These are phyloP conservation scores for Flaveria bidentis DNA, from an alignment of 129 eudicot genomes.

Conservation along the genomic window DNA sequence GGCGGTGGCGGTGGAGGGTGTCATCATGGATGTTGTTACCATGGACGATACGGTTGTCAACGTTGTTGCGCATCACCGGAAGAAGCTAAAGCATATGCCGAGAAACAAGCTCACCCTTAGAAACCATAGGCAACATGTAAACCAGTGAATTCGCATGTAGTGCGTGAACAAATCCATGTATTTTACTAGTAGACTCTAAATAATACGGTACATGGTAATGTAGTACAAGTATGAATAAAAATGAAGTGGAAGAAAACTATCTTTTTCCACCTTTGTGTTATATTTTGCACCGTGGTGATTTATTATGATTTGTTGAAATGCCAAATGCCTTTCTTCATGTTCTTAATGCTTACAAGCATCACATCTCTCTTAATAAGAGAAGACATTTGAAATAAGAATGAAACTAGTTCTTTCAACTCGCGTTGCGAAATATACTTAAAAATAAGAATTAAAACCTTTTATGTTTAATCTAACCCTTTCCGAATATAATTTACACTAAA, in stretches of 20 bases:
- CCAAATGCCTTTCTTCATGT: too few relatives aligned
- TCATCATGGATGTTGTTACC: neutral
- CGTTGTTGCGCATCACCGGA: neutral
- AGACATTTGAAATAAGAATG: too few relatives aligned
- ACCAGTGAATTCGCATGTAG: neutral
- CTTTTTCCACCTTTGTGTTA: conserved; percentile 22
- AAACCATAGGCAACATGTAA: neutral
- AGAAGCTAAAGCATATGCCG: conserved; percentile 29
- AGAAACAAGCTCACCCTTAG: conserved; percentile 18
- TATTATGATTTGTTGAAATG: too few relatives aligned
- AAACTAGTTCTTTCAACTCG: too few relatives aligned
- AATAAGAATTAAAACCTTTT: too few relatives aligned
- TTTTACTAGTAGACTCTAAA: neutral
- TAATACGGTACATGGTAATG: conserved; percentile 15
- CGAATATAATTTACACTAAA: too few relatives aligned
- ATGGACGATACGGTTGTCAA: neutral
- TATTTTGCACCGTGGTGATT: neutral
- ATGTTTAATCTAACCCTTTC: too few relatives aligned
- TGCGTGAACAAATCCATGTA: conserved; percentile 26
- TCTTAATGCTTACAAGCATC: too few relatives aligned
- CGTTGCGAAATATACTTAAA: too few relatives aligned
- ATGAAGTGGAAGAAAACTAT: conserved; percentile 18
- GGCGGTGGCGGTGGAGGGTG: conserved; percentile 23
- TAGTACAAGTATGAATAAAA: conserved; percentile 12
- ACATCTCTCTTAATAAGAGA: too few relatives aligned